phyloP scores from a whole-genome alignment of 345 rosid species.

The Reutealis trisperma region DNA sequence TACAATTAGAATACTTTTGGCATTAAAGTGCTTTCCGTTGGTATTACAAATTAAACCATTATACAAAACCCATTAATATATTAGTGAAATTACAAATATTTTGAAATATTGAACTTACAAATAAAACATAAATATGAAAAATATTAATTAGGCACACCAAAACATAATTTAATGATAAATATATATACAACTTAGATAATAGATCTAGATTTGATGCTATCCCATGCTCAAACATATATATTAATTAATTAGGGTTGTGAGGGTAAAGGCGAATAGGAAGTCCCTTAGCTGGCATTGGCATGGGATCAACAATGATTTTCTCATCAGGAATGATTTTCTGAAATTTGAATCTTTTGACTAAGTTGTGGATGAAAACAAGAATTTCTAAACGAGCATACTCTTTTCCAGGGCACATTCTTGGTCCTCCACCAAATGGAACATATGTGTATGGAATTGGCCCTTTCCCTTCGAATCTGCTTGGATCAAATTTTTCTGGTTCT shows the following conservation, averaged over 20 bases:
- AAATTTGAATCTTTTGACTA: slow-evolving; percentile 37
- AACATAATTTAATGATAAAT: too few relatives aligned
- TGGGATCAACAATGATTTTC: slow-evolving; percentile 36
- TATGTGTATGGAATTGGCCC: slow-evolving; percentile 43
- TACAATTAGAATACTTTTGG: too few relatives aligned
- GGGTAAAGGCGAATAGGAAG: slow-evolving; percentile 39
- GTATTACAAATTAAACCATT: too few relatives aligned
- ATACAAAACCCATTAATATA: too few relatives aligned
- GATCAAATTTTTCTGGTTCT: slow-evolving; percentile 39
- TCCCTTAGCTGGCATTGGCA: slow-evolving; percentile 39
- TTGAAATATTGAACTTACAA: too few relatives aligned
- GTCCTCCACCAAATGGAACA: slow-evolving; percentile 45
- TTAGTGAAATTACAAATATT: too few relatives aligned
- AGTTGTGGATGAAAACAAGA: slow-evolving; percentile 41
- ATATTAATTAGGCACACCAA: too few relatives aligned
- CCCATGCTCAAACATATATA: too few relatives aligned
- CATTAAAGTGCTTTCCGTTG: too few relatives aligned
- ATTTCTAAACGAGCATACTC: slow-evolving; percentile 42
- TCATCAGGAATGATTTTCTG: slow-evolving; percentile 29
- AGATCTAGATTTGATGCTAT: too few relatives aligned
- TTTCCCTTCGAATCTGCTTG: slow-evolving; percentile 30
- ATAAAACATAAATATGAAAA: too few relatives aligned
- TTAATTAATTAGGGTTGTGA: slow-evolving; percentile 17
- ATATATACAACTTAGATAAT: too few relatives aligned
- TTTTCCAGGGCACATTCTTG: slow-evolving; percentile 45